phyloP scores from a whole-genome alignment of 2,329 filamentous ascomycete genomes.

The Pseudogymnoascus sp. region DNA sequence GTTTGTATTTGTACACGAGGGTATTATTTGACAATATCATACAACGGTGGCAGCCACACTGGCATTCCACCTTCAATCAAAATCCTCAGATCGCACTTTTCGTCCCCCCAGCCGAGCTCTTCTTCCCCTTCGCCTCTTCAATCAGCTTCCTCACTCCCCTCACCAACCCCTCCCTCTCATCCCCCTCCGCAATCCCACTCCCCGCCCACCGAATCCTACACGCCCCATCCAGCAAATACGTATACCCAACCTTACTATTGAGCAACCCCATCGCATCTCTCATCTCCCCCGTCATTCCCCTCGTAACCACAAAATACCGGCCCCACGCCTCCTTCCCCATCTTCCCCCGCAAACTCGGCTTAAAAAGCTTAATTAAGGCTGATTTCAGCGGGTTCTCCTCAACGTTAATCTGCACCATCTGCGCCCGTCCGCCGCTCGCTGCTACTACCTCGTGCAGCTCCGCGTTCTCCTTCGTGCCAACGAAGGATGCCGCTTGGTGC shows the following conservation, averaged over 20 bases:
- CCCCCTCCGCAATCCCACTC: slow-evolving; percentile 58
- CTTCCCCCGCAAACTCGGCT: slow-evolving; percentile 42
- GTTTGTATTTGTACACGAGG: slow-evolving; percentile 3
- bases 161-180: slow-evolving; percentile 59
- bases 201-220: slow-evolving; percentile 94
- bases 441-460: slow-evolving; percentile 56
- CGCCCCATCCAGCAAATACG: slow-evolving; percentile 79
- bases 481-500: slow-evolving; percentile 67
- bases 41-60: neutral
- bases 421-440: slow-evolving; percentile 46
- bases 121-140: slow-evolving; percentile 39
- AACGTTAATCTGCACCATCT: slow-evolving; percentile 79
- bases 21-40: slow-evolving; percentile 7
- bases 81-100: slow-evolving; percentile 7
- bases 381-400: slow-evolving; percentile 70
- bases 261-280: slow-evolving; percentile 59
- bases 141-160: slow-evolving; percentile 56
- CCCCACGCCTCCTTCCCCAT: slow-evolving; percentile 46
- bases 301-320: slow-evolving; percentile 53
- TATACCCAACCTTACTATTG: slow-evolving; percentile 79
- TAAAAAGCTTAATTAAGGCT: slow-evolving; percentile 49
- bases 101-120: slow-evolving; percentile 19
- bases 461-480: slow-evolving; percentile 56
- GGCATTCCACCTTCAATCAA: neutral
- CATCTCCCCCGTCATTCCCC: slow-evolving; percentile 51